These are phyloP conservation scores for Aspergillus proliferans DNA, from an alignment of 2,329 filamentous ascomycete species.

Conservation along the genomic window DNA sequence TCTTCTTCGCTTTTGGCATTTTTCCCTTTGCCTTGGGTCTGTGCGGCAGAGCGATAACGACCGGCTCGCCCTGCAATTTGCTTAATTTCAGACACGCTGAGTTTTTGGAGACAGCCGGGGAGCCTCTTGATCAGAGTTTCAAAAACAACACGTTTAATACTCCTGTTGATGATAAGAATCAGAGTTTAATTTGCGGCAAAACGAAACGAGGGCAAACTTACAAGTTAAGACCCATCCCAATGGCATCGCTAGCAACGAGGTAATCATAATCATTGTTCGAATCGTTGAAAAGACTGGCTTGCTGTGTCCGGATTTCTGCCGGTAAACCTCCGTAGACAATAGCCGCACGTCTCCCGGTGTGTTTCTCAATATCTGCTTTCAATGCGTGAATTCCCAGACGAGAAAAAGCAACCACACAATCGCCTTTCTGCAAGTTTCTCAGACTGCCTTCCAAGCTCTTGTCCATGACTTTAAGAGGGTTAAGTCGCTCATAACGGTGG, in stretches of 20 bases:
- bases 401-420: conserved; percentile 83
- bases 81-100: conserved; percentile 75
- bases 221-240: conserved; percentile 95
- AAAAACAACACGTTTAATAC: conserved; percentile 83
- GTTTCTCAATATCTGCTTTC: conserved; percentile 68
- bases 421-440: conserved; percentile 70
- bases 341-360: conserved; percentile 73
- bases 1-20: conserved; percentile 12
- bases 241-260: conserved; percentile 87
- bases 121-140: conserved; percentile 70
- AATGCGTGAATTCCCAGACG: conserved; percentile 73
- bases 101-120: conserved; percentile 49
- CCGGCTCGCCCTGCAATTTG: conserved; percentile 93
- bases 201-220: conserved; percentile 40
- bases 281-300: conserved; percentile 90
- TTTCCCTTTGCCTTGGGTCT: conserved; percentile 35
- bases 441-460: conserved; percentile 60
- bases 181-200: background rate
- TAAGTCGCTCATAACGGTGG: conserved; percentile 77
- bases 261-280: conserved; percentile 93
- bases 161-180: conserved; percentile 37
- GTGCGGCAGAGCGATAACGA: conserved; percentile 67
- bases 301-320: conserved; percentile 84
- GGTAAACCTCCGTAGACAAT: conserved; percentile 90
- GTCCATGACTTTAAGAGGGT: conserved; percentile 62